phyloP scores from a whole-genome alignment of 2,329 filamentous ascomycete genomes.

The Epicoccum sorghinum region DNA sequence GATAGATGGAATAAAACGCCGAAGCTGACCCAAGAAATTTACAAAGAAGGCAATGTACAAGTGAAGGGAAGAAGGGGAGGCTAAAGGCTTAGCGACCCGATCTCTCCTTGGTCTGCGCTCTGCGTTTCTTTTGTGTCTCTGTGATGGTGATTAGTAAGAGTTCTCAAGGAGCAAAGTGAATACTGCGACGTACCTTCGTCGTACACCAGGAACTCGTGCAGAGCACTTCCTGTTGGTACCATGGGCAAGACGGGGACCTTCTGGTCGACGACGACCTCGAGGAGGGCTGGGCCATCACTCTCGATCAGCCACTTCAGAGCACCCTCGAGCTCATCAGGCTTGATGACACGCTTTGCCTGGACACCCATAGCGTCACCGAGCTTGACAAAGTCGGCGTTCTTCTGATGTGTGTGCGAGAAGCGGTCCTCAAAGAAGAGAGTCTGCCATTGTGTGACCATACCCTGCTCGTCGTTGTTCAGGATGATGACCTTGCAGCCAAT shows the following conservation, averaged over 20 bases:
- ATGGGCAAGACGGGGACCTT: constrained; percentile 96
- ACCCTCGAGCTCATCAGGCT: constrained; percentile 77
- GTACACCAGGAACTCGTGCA: constrained; percentile 93
- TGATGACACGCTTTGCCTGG: constrained; percentile 72
- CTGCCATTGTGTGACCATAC: constrained; percentile 99
- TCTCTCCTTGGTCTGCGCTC: constrained; percentile 38
- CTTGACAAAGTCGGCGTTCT: constrained; percentile 96
- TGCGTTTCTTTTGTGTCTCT: constrained; percentile 35
- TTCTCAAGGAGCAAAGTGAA: no score
- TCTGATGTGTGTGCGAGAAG: constrained; percentile 90
- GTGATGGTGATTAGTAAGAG: constrained; percentile 14
- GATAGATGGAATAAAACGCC: constrained; percentile 21
- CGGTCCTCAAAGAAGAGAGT: constrained; percentile 96
- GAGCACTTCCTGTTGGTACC: constrained; percentile 84
- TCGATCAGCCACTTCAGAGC: constrained; percentile 84
- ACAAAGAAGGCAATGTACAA: constrained; percentile 23
- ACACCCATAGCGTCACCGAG: constrained; percentile 90
- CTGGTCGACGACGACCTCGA: constrained; percentile 89
- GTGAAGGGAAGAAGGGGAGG: constrained; percentile 1
- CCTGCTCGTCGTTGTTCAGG: constrained; percentile 96
- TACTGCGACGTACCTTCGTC: constrained; percentile 68
- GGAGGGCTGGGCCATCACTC: constrained; percentile 85
- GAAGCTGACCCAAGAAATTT: constrained; percentile 23
- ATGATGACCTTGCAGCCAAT: constrained; percentile 95
- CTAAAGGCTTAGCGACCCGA: constrained; percentile 30